Evolutionary conservation across 2,329 filamentous ascomycete genomes (phyloP).

Genomic region (Metarhizium anisopliae): DNA sequence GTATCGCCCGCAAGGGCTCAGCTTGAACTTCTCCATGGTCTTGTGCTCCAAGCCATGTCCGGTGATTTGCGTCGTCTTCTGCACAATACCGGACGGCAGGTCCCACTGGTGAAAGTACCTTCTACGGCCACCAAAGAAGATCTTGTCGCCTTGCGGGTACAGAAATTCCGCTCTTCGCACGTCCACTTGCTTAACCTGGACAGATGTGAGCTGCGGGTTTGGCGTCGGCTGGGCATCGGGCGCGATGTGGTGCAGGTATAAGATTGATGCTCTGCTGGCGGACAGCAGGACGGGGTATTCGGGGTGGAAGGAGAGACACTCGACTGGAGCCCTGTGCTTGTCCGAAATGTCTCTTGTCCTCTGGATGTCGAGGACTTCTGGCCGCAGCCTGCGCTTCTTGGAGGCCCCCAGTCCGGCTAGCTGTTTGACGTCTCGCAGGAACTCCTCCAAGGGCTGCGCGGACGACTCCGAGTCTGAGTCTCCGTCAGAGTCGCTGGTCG

Average conservation of each 20-base stretch:
- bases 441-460: constrained; percentile 66
- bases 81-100: constrained; percentile 67
- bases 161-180: constrained; percentile 77
- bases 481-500: constrained; percentile 44
- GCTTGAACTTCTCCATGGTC: constrained; percentile 82
- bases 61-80: constrained; percentile 70
- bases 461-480: constrained; percentile 53
- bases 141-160: constrained; percentile 60
- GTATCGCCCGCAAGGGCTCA: constrained; percentile 79
- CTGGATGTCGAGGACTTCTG: constrained; percentile 86
- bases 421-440: constrained; percentile 66
- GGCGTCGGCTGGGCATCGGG: constrained; percentile 65
- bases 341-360: constrained; percentile 78
- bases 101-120: constrained; percentile 95
- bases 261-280: constrained; percentile 73
- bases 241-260: constrained; percentile 84
- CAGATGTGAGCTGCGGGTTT: constrained; percentile 82
- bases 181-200: constrained; percentile 79
- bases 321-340: constrained; percentile 68
- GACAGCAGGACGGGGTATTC: constrained; percentile 81
- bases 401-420: constrained; percentile 46
- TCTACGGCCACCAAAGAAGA: constrained; percentile 82
- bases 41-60: constrained; percentile 75
- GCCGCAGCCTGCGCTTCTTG: constrained; percentile 65
- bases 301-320: constrained; percentile 83